Conservation (phyloP, 2,329 filamentous ascomycete genomes). For the Fusarium sp. region DNA sequence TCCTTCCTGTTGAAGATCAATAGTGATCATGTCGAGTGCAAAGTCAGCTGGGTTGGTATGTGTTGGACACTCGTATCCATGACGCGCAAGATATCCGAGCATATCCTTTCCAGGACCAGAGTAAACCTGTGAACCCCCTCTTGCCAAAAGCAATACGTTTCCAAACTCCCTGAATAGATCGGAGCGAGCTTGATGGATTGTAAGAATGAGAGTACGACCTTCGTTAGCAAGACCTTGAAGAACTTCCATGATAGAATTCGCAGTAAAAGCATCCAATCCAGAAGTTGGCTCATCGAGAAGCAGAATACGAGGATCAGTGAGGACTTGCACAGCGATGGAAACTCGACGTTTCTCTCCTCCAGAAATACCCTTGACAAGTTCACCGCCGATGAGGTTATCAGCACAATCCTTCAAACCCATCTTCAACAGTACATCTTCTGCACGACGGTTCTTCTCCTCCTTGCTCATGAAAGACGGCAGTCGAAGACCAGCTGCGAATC, state of each 20-base stretch:
- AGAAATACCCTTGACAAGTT: conserved; percentile 80
- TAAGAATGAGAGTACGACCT: conserved; percentile 78
- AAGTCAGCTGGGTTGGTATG: conserved; percentile 83
- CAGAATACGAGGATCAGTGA: conserved; percentile 78
- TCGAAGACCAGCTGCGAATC: conserved; percentile 75
- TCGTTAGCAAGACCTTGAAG: conserved; percentile 75
- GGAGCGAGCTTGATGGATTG: conserved; percentile 80
- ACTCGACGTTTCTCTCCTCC: conserved; percentile 83
- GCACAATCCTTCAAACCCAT: conserved; percentile 83
- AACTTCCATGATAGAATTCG: conserved; percentile 79
- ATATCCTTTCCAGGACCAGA: conserved; percentile 71
- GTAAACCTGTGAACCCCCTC: conserved; percentile 75
- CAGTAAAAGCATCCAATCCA: conserved; percentile 81
- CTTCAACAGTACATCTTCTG: conserved; percentile 77
- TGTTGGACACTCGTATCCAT: conserved; percentile 72
- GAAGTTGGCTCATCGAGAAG: conserved; percentile 81
- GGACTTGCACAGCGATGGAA: conserved; percentile 79
- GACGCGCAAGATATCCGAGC: conserved; percentile 69
- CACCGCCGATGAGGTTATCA: conserved; percentile 77
- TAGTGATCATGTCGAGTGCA: conserved; percentile 78
- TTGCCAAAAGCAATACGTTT: conserved; percentile 74
- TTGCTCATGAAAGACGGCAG: conserved; percentile 76
- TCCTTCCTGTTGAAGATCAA: conserved; percentile 74
- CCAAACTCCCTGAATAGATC: conserved; percentile 78
- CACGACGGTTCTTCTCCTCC: conserved; percentile 72